Conservation (phyloP, 192 early-diverging fungal genomes). For the Dissophora globulifera region DNA sequence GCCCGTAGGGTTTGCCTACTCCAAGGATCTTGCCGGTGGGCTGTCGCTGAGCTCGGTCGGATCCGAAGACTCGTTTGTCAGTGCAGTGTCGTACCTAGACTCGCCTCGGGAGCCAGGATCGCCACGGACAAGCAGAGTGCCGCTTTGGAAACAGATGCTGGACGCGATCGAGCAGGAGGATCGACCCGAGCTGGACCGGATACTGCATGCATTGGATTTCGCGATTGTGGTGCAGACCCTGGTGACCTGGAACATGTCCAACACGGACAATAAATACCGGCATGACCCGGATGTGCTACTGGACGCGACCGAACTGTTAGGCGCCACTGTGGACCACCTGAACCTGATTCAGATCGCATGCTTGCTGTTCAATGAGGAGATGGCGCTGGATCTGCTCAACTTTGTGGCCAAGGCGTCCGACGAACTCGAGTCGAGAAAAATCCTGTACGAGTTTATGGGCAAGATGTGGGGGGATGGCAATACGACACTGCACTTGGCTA, state of each 20-base stretch:
- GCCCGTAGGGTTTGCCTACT: conserved; percentile 8
- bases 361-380: conserved; percentile 71
- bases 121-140: conserved; percentile 19
- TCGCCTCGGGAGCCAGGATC: conserved; percentile 47
- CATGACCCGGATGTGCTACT: conserved; percentile 68
- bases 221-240: conserved; percentile 48
- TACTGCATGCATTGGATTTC: conserved; percentile 48
- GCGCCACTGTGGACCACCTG: conserved; percentile 63
- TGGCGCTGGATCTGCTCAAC: conserved; percentile 68
- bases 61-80: conserved; percentile 44
- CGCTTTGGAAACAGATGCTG: conserved; percentile 50
- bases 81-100: conserved; percentile 45
- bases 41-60: conserved; percentile 25
- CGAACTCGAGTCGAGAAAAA: conserved; percentile 69
- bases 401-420: conserved; percentile 66
- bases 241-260: conserved; percentile 55
- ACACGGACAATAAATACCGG: conserved; percentile 61
- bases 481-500: conserved; percentile 71
- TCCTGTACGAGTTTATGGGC: conserved; percentile 75
- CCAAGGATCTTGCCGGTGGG: conserved; percentile 14
- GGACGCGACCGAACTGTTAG: conserved; percentile 70
- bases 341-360: conserved; percentile 75
- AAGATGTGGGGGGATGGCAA: conserved; percentile 76
- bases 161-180: conserved; percentile 45
- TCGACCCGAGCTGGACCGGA: conserved; percentile 25